These are phyloP conservation scores for Trypanosoma theileri DNA, from an alignment of 208 protist genomes.

Conservation along the genomic window DNA sequence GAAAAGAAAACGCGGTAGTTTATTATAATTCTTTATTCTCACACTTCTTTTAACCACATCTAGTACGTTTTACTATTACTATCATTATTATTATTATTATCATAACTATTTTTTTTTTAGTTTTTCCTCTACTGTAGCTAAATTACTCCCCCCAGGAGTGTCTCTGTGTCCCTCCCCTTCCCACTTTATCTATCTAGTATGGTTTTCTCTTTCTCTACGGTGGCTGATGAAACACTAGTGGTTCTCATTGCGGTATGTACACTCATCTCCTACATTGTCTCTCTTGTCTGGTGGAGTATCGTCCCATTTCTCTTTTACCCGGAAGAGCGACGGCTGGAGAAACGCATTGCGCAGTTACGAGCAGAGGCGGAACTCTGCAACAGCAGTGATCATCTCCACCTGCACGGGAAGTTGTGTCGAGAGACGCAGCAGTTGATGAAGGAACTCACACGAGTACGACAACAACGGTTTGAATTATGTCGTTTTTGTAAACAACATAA, in stretches of 20 bases:
- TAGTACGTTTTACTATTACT: too few relatives aligned
- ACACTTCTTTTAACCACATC: too few relatives aligned
- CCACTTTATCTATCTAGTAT: background rate
- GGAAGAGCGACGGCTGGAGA: slow-evolving; percentile 41
- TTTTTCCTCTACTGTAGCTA: too few relatives aligned
- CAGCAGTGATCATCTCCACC: slow-evolving; percentile 34
- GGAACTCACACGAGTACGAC: slow-evolving; percentile 33
- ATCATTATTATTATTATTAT: too few relatives aligned
- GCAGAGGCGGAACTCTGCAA: slow-evolving; percentile 35
- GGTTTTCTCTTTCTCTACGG: background rate
- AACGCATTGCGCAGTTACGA: slow-evolving; percentile 37
- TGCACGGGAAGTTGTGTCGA: slow-evolving; percentile 43
- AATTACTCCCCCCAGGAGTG: too few relatives aligned
- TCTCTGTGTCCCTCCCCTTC: too few relatives aligned
- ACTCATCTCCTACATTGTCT: slow-evolving; percentile 36
- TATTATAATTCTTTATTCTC: too few relatives aligned
- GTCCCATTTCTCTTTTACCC: slow-evolving; percentile 42
- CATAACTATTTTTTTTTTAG: too few relatives aligned
- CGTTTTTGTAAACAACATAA: background rate
- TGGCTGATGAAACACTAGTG: slow-evolving; percentile 24
- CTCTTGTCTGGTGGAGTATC: slow-evolving; percentile 41
- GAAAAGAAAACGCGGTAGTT: too few relatives aligned
- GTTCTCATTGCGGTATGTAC: slow-evolving; percentile 35
- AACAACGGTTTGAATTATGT: slow-evolving; percentile 27
- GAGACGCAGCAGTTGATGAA: slow-evolving; percentile 29